Conservation (phyloP, 192 early-diverging fungal species). For the Linnemannia elongata region DNA sequence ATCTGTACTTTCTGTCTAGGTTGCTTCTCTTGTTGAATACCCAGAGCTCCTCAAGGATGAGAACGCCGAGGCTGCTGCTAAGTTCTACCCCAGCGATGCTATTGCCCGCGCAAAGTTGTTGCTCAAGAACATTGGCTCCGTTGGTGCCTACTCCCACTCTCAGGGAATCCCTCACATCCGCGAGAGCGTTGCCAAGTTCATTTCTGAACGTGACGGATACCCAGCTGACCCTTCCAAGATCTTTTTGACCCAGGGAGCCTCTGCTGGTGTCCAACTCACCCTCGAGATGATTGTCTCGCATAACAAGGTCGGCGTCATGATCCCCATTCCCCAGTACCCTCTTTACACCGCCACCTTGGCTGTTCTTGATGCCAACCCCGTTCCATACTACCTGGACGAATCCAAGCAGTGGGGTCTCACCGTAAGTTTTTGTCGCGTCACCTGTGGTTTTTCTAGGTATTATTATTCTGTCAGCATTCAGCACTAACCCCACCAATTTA, state of each 20-base stretch:
- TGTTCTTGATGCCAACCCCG: slow-evolving; percentile 85
- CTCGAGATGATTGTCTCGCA: slow-evolving; percentile 88
- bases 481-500: neutral
- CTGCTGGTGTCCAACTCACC: slow-evolving; percentile 92
- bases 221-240: slow-evolving; percentile 87
- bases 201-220: slow-evolving; percentile 93
- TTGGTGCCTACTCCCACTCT: slow-evolving; percentile 96
- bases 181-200: slow-evolving; percentile 91
- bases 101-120: slow-evolving; percentile 87
- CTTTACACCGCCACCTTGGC: slow-evolving; percentile 95
- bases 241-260: slow-evolving; percentile 94
- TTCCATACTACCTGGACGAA: slow-evolving; percentile 96
- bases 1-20: slow-evolving; percentile 59
- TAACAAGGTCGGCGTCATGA: slow-evolving; percentile 93
- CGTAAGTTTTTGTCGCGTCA: slow-evolving; percentile 34
- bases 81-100: slow-evolving; percentile 88
- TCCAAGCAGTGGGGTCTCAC: slow-evolving; percentile 85
- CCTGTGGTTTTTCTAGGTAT: neutral
- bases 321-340: slow-evolving; percentile 99
- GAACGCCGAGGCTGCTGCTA: slow-evolving; percentile 62
- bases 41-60: slow-evolving; percentile 80
- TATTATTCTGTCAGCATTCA: neutral
- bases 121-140: slow-evolving; percentile 76
- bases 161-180: slow-evolving; percentile 90
- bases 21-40: slow-evolving; percentile 90